These are phyloP conservation scores for Penicillium mononematosum DNA, from an alignment of 495 filamentous ascomycete species.

Conservation along the genomic window DNA sequence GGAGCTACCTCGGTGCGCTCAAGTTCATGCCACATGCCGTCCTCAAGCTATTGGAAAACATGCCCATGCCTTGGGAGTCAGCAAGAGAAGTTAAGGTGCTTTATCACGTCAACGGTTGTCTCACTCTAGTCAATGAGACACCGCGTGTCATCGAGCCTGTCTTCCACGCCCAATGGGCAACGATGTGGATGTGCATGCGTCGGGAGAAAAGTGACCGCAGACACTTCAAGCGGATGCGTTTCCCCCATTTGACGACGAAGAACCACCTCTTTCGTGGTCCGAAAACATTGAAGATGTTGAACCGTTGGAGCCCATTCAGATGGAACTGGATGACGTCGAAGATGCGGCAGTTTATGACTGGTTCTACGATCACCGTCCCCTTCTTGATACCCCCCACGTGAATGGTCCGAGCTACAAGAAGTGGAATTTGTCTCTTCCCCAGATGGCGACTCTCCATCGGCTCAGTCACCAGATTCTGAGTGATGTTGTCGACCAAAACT, in stretches of 20 bases:
- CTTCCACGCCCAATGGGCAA: constrained; percentile 98
- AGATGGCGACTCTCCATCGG: constrained; percentile 95
- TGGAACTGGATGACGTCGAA: constrained; percentile 97
- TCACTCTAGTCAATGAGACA: constrained; percentile 96
- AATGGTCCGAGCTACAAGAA: constrained; percentile 96
- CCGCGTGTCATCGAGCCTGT: constrained; percentile 97
- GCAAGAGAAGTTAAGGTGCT: constrained; percentile 94
- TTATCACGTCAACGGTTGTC: constrained; percentile 96
- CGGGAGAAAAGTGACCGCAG: constrained; percentile 95
- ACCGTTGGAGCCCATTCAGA: constrained; percentile 95
- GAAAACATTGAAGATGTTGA: constrained; percentile 99
- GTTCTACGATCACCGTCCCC: constrained; percentile 95
- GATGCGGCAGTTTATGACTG: constrained; percentile 89
- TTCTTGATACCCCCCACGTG: constrained; percentile 89
- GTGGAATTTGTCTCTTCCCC: constrained; percentile 91
- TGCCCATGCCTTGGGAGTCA: constrained; percentile 99
- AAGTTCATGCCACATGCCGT: constrained; percentile 99
- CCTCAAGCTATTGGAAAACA: constrained; percentile 96
- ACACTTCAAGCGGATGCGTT: constrained; percentile 98
- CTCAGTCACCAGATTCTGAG: constrained; percentile 88
- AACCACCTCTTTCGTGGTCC: constrained; percentile 94
- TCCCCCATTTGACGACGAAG: constrained; percentile 98
- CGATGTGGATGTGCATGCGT: constrained; percentile 99
- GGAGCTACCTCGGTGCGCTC: constrained; percentile 92
- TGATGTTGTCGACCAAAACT: constrained; percentile 93